Evolutionary conservation across 495 filamentous ascomycete species (phyloP), one percentile per base, ranked within the genome.

Genomic region (Tuber melanosporum): DNA sequence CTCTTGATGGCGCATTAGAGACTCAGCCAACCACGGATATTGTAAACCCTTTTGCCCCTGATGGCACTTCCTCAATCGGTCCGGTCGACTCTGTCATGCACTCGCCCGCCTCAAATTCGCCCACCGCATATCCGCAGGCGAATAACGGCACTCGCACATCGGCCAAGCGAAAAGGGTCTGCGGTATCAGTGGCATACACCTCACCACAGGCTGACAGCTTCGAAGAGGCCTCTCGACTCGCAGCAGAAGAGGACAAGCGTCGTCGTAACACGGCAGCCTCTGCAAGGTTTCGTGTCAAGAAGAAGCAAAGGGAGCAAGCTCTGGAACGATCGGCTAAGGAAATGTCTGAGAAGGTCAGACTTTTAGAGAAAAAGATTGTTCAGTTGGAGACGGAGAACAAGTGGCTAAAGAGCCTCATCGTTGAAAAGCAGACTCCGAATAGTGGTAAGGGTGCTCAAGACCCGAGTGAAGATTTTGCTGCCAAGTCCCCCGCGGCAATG

Each of bases 251-350:
- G 86, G 95, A 99, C 85, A 98, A 98, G 85, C 93, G 95, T 12
- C 91, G 95, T 70, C 92, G 95, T 78, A 99, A 99, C 85, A 99
- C 95, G 0, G 95, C 95, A 47, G 95, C 95, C 62, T 93, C 91
- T 69, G 95, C 95, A n/a, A 92, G 95, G 76, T 99, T 99, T 89
- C 93, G 95, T 77, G 90, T 97, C 82, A 99, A 99, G 90, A 99
- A 99, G 92, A 99, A 99, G 89, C 93, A 97, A 85, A 92, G 95
- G 74, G 95, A 99, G 86, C 93, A 97, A 85, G 91, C 92, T 5
- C 92, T 99, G 78, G 95, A 99, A 87, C 91, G 91, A 76, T 91
- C 91, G 57, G 92, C 95, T 74, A 95, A 96, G 85, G 95, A 98
- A 82, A 94, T 97, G 85, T 89, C 89, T 6, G 95, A 97, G 71